A percentile compares a stretch with the other conserved stretches of the same genome.
Conservation (phyloP, 2,329 filamentous ascomycete genomes). For the Emydomyces testavorans region DNA sequence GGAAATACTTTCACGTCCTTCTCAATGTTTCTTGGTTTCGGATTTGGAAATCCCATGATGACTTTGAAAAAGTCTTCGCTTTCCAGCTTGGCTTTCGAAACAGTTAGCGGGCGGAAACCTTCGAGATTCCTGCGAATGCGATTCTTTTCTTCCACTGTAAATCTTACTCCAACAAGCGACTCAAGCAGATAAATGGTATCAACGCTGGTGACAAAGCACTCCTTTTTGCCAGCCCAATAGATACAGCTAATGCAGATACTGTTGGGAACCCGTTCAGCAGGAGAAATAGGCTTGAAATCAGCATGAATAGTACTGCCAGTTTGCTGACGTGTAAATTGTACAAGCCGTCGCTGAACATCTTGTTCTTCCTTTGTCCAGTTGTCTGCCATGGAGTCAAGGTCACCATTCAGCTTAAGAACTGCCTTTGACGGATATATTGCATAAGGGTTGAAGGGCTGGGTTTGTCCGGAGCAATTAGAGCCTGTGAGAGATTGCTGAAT, state of each 20-base stretch:
- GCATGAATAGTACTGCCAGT: conserved; percentile 68
- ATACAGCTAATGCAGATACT: conserved; percentile 97
- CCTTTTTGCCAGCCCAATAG: conserved; percentile 82
- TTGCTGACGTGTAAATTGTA: conserved; percentile 77
- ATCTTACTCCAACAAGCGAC: conserved; percentile 72
- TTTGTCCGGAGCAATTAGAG: conserved; percentile 38
- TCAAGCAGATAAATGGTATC: conserved; percentile 95
- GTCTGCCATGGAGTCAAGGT: conserved; percentile 71
- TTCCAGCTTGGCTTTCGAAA: conserved; percentile 83
- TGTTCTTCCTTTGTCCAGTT: conserved; percentile 76
- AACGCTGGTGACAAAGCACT: conserved; percentile 90
- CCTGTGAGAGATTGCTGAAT: conserved; percentile 39
- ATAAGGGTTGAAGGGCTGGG: conserved; percentile 60
- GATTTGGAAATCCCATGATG: conserved; percentile 93
- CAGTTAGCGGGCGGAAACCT: conserved; percentile 81
- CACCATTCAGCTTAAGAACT: conserved; percentile 69
- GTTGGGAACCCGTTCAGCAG: conserved; percentile 66
- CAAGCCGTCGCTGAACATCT: conserved; percentile 66
- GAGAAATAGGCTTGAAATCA: conserved; percentile 65
- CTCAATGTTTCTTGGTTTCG: conserved; percentile 94
- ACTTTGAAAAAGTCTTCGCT: conserved; percentile 98
- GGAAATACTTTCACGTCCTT: conserved; percentile 99
- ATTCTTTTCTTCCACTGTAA: conserved; percentile 97
- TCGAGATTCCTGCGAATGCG: conserved; percentile 91
- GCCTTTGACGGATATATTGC: conserved; percentile 76